Conservation (phyloP, 1,284 basidiomycete genomes). For the Ustilago nuda region DNA sequence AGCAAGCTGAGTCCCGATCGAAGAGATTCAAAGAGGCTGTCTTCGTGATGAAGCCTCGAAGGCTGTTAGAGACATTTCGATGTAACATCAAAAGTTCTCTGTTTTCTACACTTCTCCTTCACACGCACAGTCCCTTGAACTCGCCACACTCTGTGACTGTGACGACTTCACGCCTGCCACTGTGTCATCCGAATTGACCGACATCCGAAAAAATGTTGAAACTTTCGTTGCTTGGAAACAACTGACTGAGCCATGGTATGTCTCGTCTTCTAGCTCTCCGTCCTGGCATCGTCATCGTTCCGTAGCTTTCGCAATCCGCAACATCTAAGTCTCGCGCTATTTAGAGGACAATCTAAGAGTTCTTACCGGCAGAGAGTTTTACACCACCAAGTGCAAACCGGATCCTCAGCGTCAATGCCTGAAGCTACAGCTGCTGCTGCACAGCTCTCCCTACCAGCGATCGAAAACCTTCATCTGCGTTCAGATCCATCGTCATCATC, state of each 20-base stretch:
- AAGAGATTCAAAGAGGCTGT: neutral
- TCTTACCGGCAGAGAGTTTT: too few relatives aligned
- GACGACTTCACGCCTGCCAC: neutral
- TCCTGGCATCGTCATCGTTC: neutral
- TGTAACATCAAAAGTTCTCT: neutral
- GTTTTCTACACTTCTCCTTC: neutral
- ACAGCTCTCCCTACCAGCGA: constrained; percentile 10
- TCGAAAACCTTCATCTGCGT: constrained; percentile 15
- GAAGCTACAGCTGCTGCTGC: constrained; percentile 23
- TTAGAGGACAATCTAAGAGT: too few relatives aligned
- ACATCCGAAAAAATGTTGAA: constrained; percentile 5
- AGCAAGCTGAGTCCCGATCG: neutral
- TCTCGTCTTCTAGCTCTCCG: neutral
- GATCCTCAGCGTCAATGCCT: constrained; percentile 11
- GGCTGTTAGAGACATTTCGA: too few relatives aligned
- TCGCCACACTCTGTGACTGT: neutral
- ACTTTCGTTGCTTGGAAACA: neutral
- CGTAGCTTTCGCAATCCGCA: neutral
- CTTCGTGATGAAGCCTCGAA: too few relatives aligned
- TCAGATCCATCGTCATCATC: constrained; percentile 23
- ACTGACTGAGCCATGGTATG: neutral
- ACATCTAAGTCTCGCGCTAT: neutral
- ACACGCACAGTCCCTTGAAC: neutral
- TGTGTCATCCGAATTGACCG: constrained; percentile 10
- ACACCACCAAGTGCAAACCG: neutral